phyloP scores from a whole-genome alignment of 2,329 filamentous ascomycete species.

The Alternaria viburni region DNA sequence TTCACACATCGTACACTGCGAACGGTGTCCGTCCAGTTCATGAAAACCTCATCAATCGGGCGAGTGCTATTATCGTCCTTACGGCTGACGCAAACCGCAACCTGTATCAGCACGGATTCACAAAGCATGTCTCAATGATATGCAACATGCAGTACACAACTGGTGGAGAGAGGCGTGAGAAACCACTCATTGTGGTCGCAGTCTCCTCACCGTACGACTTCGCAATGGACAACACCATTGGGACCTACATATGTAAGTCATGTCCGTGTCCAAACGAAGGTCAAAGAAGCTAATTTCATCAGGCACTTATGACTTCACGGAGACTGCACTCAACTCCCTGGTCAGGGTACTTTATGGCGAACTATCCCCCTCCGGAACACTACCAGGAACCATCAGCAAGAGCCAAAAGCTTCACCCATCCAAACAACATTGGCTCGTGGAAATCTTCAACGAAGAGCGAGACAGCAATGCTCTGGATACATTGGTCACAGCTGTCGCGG shows the following conservation, averaged over 20 bases:
- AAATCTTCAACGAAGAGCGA: slow-evolving; percentile 80
- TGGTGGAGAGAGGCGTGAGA: slow-evolving; percentile 74
- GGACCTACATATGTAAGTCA: slow-evolving; percentile 84
- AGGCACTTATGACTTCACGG: slow-evolving; percentile 92
- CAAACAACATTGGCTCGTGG: slow-evolving; percentile 94
- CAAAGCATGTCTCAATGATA: slow-evolving; percentile 95
- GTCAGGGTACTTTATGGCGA: slow-evolving; percentile 87
- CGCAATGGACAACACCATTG: slow-evolving; percentile 86
- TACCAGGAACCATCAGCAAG: slow-evolving; percentile 78
- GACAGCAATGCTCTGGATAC: slow-evolving; percentile 76
- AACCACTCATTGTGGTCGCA: slow-evolving; percentile 87
- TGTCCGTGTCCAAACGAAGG: neutral
- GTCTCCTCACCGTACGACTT: slow-evolving; percentile 98
- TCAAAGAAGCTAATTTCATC: neutral
- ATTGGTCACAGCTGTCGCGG: slow-evolving; percentile 74
- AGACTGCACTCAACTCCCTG: slow-evolving; percentile 83
- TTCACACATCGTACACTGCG: slow-evolving; percentile 94
- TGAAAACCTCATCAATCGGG: slow-evolving; percentile 88
- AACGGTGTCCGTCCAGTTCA: slow-evolving; percentile 92
- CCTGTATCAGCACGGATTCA: slow-evolving; percentile 91
- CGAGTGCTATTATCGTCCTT: slow-evolving; percentile 85
- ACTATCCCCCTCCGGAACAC: slow-evolving; percentile 60
- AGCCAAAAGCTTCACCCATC: slow-evolving; percentile 87
- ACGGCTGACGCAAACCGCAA: slow-evolving; percentile 95
- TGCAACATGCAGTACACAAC: slow-evolving; percentile 79